phyloP scores from a whole-genome alignment of 2,329 filamentous ascomycete species.

The Colletotrichum truncatum region DNA sequence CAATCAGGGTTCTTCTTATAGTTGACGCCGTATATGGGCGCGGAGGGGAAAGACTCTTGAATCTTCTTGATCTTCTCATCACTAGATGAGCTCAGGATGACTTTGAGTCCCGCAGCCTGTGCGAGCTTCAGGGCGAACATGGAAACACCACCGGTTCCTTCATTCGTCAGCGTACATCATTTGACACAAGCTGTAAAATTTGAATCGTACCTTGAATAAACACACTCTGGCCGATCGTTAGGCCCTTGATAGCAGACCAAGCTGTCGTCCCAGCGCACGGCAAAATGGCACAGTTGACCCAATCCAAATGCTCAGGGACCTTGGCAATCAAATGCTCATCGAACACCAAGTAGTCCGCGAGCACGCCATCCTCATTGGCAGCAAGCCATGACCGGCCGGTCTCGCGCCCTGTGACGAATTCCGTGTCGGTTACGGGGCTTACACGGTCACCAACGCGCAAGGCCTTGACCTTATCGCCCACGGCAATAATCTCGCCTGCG shows the following conservation, averaged over 20 bases:
- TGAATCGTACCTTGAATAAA: slow-evolving; percentile 49
- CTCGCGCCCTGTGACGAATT: slow-evolving; percentile 48
- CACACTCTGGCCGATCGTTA: slow-evolving; percentile 48
- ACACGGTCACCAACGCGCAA: slow-evolving; percentile 47
- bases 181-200: too few species aligned
- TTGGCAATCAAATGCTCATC: slow-evolving; percentile 46
- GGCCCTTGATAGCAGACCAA: slow-evolving; percentile 52
- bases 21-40: slow-evolving; percentile 38
- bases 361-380: slow-evolving; percentile 52
- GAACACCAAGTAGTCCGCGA: slow-evolving; percentile 52
- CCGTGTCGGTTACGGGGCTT: slow-evolving; percentile 47
- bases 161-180: not conserved
- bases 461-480: slow-evolving; percentile 44
- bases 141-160: slow-evolving; percentile 47
- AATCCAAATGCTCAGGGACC: slow-evolving; percentile 47
- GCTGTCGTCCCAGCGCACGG: slow-evolving; percentile 56
- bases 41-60: slow-evolving; percentile 17
- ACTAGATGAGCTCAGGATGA: slow-evolving; percentile 48
- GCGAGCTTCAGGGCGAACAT: slow-evolving; percentile 46
- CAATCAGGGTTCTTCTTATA: slow-evolving; percentile 40
- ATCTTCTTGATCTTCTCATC: slow-evolving; percentile 43
- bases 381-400: slow-evolving; percentile 50
- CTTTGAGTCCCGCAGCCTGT: slow-evolving; percentile 39
- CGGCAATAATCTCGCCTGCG: slow-evolving; percentile 48
- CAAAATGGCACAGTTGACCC: slow-evolving; percentile 45